Evolutionary conservation across 192 early-diverging fungal genomes (phyloP), one percentile per base, ranked within the genome.

Genomic region (Backusella macrospora): DNA sequence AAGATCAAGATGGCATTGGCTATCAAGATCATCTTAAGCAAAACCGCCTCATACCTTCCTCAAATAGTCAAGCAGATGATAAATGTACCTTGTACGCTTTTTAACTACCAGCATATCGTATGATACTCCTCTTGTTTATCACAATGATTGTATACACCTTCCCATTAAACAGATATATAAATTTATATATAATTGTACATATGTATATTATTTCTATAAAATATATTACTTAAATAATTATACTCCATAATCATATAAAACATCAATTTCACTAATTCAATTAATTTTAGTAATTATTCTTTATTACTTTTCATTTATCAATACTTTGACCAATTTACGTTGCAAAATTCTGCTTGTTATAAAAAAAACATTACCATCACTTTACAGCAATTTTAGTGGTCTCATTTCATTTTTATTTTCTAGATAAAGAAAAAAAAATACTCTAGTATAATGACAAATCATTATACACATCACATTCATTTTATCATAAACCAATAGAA

Each of bases 1-100:
- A 81, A 18, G 49, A 75, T 69, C n/a, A 55, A 38, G 23, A 65
- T 45, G 52, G 26, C 1, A 23, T 26, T 9, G 6, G 2, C 26
- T 26, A 59, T 26, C 18, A 59, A 23, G 18, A 59, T 26, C 52
- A 59, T 10, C 52, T 59, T 26, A 26, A 59, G 7, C 52, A 59
- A 5, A 9, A 10, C 26, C 13, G 21, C 6, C 52, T 26, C 13
- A 26, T 21, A 18, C 52, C 52, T 59, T 59, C 52, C 21, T 59
- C 21, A 2, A 26, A 18, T 10, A 59, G 21, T 59, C 52, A 59
- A 5, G 0, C 52, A 12, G 23, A 23, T 9, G 52, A 59, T 4
- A 59, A 59, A 59, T 59, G 26, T 59, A 26, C 21, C 21, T 18
- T 26, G 1, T 26, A 26, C 26, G 26, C 52, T 59, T 59, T 59